phyloP scores from a whole-genome alignment of 2,329 filamentous ascomycete species.

The Aspergillus melleus region DNA sequence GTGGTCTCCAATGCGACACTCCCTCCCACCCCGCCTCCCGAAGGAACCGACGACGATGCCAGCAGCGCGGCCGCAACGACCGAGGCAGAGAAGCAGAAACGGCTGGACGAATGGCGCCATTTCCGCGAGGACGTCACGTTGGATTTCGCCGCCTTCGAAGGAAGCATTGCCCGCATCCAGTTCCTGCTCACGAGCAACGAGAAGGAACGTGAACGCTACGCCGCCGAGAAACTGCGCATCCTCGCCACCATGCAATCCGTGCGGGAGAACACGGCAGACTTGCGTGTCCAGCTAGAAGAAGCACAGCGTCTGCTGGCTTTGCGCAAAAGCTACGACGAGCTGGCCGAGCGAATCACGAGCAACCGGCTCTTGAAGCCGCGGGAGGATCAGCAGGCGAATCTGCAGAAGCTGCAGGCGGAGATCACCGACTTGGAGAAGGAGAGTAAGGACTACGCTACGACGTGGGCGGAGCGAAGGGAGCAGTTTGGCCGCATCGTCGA shows the following conservation, averaged over 20 bases:
- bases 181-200: slow-evolving; percentile 81
- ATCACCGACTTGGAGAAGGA: slow-evolving; percentile 85
- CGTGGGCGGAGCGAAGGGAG: slow-evolving; percentile 80
- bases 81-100: slow-evolving; percentile 52
- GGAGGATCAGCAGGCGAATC: slow-evolving; percentile 76
- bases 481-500: slow-evolving; percentile 89
- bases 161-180: slow-evolving; percentile 81
- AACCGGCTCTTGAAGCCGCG: slow-evolving; percentile 77
- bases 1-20: slow-evolving; percentile 57
- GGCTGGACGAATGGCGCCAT: slow-evolving; percentile 59
- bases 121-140: slow-evolving; percentile 81
- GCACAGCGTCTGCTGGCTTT: slow-evolving; percentile 73
- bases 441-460: slow-evolving; percentile 75
- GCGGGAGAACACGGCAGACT: slow-evolving; percentile 68
- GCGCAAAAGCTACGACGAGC: slow-evolving; percentile 82
- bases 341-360: slow-evolving; percentile 81
- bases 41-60: slow-evolving; percentile 49
- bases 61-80: slow-evolving; percentile 31
- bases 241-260: slow-evolving; percentile 75
- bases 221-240: slow-evolving; percentile 76
- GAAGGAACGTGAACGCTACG: slow-evolving; percentile 80
- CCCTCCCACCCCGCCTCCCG: slow-evolving; percentile 67
- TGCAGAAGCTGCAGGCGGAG: slow-evolving; percentile 82
- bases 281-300: slow-evolving; percentile 74
- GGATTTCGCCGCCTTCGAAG: slow-evolving; percentile 87